Evolutionary conservation across 2,329 filamentous ascomycete species (phyloP), one percentile per base, ranked within the genome.

Genomic region (Ramularia collo-cygni): DNA sequence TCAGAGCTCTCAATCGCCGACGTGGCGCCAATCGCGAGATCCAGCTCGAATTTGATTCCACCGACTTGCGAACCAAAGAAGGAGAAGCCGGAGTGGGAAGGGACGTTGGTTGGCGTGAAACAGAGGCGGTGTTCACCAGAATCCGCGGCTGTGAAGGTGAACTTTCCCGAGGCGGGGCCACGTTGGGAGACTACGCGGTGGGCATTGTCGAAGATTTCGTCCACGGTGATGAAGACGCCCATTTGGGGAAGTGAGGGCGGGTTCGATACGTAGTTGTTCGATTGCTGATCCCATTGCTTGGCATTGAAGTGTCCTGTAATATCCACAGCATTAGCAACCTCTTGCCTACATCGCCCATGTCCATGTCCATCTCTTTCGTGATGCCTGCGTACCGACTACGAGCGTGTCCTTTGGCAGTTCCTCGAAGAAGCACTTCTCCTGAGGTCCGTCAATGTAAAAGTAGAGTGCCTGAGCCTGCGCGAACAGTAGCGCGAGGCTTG

Each of bases 181-280:
- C 83, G 82, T 67, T 95, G 87, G 51, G 82, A 85, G 48, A 96
- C 85, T 47, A 98, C 85, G 49, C 89, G 88, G 76, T 98, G 92
- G 72, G 96, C 83, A 66, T 93, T 90, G 75, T 96, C 89, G 67
- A 98, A 98, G 58, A 83, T 77, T 72, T 98, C 92, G 77, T 95
- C 89, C 42, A 96, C 90, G 12, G 86, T 89, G 58, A 96, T 93
- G 68, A 81, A 85, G 63, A 96, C 83, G 67, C 76, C 82, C 60
- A 63, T 63, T n/a, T 9, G 9, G 15, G 29, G 29, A 14, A 31
- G 29, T 8, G 14, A 14, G 28, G 81, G 81, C 49, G 80, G 74
- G 63, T 92, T 85, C 59, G 82, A 73, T 38, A 72, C 66, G 77
- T 86, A 96, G 37, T 69, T 63, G 52, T 77, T 76, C 42, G 72